Evolutionary conservation across 495 filamentous ascomycete genomes (phyloP).

Genomic region (Xylaria grammica): DNA sequence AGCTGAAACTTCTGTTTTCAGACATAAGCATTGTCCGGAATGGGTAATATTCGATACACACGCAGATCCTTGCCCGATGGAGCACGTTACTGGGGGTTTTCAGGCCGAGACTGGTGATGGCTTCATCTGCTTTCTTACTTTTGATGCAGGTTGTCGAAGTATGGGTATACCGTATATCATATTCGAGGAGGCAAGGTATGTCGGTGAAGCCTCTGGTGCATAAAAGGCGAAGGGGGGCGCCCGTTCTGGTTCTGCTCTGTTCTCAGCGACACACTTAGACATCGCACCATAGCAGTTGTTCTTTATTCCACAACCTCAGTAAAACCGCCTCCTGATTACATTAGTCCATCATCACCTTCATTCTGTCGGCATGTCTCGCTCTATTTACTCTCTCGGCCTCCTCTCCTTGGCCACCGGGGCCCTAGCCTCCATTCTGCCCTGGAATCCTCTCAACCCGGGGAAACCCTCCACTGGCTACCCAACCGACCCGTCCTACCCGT

Average conservation of each 20-base stretch:
- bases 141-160: not conserved
- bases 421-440: conserved; percentile 22
- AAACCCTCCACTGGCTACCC: not conserved
- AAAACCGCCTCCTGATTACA: not conserved
- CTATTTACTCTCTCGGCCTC: conserved; percentile 1
- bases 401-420: conserved; percentile 25
- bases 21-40: not conserved
- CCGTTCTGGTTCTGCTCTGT: not conserved
- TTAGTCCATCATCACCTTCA: not conserved
- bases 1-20: conserved; percentile 9
- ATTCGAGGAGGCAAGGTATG: not conserved
- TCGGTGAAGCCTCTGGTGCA: not conserved
- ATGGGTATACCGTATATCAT: not conserved
- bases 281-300: not conserved
- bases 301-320: not conserved
- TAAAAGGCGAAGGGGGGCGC: not conserved
- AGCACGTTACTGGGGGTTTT: not conserved
- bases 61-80: not conserved
- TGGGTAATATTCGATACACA: not conserved
- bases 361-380: not conserved
- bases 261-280: not conserved
- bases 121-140: not conserved
- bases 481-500: not conserved
- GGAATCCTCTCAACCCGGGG: not conserved
- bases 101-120: not conserved